A percentile compares a stretch with the other conserved stretches of the same genome.
Evolutionary conservation across 192 early-diverging fungal genomes (phyloP).

Genomic region (Coemansia brasiliensis): DNA sequence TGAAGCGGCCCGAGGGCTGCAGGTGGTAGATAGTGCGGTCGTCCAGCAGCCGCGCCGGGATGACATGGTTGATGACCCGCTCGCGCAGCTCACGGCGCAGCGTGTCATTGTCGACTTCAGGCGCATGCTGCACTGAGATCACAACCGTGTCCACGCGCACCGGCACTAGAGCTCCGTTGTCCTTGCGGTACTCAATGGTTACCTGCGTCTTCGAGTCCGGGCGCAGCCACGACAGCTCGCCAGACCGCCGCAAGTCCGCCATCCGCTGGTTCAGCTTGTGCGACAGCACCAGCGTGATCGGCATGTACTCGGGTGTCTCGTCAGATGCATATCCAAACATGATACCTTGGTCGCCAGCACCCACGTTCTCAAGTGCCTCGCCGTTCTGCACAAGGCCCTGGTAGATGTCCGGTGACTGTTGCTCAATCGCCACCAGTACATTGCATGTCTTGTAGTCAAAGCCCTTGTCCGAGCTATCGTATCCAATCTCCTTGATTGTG

Average conservation of each 20-base stretch:
- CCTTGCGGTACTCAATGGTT: constrained; percentile 97
- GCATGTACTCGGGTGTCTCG: constrained; percentile 99
- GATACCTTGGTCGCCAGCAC: constrained; percentile 98
- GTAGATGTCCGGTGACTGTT: constrained; percentile 99
- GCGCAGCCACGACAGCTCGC: constrained; percentile 88
- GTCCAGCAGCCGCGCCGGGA: constrained; percentile 87
- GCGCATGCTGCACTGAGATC: constrained; percentile 95
- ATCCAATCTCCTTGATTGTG: constrained; percentile 98
- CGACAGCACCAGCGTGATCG: constrained; percentile 88
- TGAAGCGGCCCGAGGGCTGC: constrained; percentile 98
- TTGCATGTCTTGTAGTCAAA: constrained; percentile 99
- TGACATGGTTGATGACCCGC: constrained; percentile 89
- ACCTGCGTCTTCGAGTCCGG: constrained; percentile 99
- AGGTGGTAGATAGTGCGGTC: constrained; percentile 92
- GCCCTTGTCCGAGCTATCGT: constrained; percentile 98
- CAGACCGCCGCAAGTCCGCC: constrained; percentile 92
- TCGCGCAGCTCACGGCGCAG: constrained; percentile 86
- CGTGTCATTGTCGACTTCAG: constrained; percentile 81
- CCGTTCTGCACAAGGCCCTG: constrained; percentile 94
- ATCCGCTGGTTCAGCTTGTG: constrained; percentile 98
- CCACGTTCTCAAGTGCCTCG: constrained; percentile 91
- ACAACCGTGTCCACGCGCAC: constrained; percentile 96
- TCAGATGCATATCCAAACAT: constrained; percentile 96
- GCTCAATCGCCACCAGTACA: constrained; percentile 98
- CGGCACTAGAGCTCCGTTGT: constrained; percentile 91